Evolutionary conservation across 75 land plant species (phyloP), one percentile per base, ranked within the genome.

Genomic region (Selaginella moellendorffii): DNA sequence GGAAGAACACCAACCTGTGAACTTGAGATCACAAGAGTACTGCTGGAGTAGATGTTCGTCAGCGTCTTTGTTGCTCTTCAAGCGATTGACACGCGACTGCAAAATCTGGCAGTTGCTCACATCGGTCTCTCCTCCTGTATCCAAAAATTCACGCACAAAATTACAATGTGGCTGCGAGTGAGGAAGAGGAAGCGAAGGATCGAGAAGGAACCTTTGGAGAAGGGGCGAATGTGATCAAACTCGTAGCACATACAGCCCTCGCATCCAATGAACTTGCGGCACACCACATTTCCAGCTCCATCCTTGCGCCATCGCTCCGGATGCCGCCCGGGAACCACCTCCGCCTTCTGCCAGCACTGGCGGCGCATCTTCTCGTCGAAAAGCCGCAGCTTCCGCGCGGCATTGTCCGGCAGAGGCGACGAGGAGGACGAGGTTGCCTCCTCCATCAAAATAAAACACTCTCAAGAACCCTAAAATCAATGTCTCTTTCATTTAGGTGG

Each of bases 241-340:
- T 92, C 86, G 30, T 81, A 85, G 78, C 97, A 92, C 60, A 92
- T 83, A 72, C 97, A 92, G 51, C 97, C 97, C 0, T 75, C 74
- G 71, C 97, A 92, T 56, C 81, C 74, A 27, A 69, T 80, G 77
- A 92, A 85, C 27, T 80, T 81, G 67, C 92, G 80, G 76, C 96
- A 82, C 52, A 92, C 90, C 5, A 83, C 53, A 65, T 92, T 92
- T 0, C 97, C 97, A 21, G 90, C 96, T 31, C 72, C 70, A 74
- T 92, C 97, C 58, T 77, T 74, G 19, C 96, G 72, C 97, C 96
- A 92, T 30, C 97, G 72, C 67, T 92, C 97, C 0, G 97, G 97
- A 65, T 92, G 96, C 1, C 97, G 68, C 1, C 97, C 97, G 2
- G 85, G 74, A 23, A 85, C 96, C n/a, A 73, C 78, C 1, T 77